Percentiles rank a stretch among this genome's conserved stretches.
phyloP scores from a whole-genome alignment of 768 basidiomycete species.

The Grammothele lineata region DNA sequence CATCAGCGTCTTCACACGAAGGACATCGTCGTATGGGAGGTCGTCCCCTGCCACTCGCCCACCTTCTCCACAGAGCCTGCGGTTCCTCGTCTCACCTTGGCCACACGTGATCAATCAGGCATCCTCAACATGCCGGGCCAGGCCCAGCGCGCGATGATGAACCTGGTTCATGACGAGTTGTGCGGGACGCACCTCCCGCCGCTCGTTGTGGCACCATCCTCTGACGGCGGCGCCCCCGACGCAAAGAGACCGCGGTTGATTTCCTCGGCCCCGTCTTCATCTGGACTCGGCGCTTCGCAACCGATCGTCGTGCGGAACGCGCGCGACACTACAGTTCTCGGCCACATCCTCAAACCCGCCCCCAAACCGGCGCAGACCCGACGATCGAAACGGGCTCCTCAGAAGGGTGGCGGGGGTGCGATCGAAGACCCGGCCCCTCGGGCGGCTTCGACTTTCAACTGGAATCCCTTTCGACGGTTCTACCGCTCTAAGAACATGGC shows the following conservation, averaged over 20 bases:
- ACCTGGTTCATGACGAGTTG: neutral
- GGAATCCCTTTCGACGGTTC: neutral
- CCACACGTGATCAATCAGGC: neutral
- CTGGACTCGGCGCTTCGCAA: neutral
- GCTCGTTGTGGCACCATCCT: neutral
- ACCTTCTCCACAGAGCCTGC: neutral
- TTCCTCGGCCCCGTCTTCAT: neutral
- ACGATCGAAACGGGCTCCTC: neutral
- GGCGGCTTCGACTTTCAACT: neutral
- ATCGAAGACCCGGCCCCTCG: too few relatives aligned
- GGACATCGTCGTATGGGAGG: neutral
- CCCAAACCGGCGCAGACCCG: too few relatives aligned
- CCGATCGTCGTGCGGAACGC: neutral
- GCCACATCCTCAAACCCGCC: neutral
- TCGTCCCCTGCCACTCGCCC: neutral
- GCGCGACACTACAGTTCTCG: neutral
- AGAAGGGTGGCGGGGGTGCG: neutral
- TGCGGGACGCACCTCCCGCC: neutral
- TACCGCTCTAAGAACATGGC: neutral
- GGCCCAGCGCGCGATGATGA: neutral
- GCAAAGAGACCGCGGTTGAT: neutral
- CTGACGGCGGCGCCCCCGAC: too few relatives aligned
- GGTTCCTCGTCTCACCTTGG: neutral
- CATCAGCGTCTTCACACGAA: neutral
- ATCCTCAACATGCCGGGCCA: neutral